A percentile compares a stretch with the other conserved stretches of the same genome.
These are phyloP conservation scores for Kodamaea ohmeri DNA, from an alignment of 1,139 yeast genomes.

Conservation along the genomic window DNA sequence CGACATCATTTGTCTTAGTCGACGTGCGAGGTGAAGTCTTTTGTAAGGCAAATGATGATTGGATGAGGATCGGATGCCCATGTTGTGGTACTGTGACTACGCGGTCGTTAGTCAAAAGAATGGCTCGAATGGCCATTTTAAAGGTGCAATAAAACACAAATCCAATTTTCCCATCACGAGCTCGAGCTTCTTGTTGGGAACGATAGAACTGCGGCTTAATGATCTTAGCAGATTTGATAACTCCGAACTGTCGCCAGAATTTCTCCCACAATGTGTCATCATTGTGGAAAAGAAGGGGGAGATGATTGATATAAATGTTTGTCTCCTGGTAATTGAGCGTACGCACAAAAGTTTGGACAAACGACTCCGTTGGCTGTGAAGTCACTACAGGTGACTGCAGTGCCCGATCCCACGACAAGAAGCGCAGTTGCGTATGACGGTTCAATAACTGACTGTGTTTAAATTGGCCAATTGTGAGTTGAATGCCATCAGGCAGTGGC, in stretches of 20 bases:
- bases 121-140: slow-evolving; percentile 41
- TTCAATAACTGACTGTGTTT: slow-evolving; percentile 38
- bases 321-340: slow-evolving; percentile 51
- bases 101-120: slow-evolving; percentile 38
- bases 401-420: slow-evolving; percentile 9
- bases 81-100: slow-evolving; percentile 19
- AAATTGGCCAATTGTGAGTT: slow-evolving; percentile 38
- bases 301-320: slow-evolving; percentile 55
- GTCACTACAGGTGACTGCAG: slow-evolving; percentile 5
- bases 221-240: slow-evolving; percentile 42
- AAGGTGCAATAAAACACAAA: slow-evolving; percentile 40
- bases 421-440: slow-evolving; percentile 12
- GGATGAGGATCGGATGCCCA: slow-evolving; percentile 27
- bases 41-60: slow-evolving; percentile 44
- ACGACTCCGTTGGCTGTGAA: slow-evolving; percentile 11
- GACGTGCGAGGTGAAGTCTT: slow-evolving; percentile 17
- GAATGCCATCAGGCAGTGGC: slow-evolving; percentile 31
- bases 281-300: slow-evolving; percentile 44
- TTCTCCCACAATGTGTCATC: slow-evolving; percentile 38
- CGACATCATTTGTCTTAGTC: background rate
- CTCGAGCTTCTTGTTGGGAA: slow-evolving; percentile 17
- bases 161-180: slow-evolving; percentile 37
- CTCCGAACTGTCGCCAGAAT: slow-evolving; percentile 44
- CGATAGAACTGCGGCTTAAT: slow-evolving; percentile 42
- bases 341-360: slow-evolving; percentile 18